phyloP scores from a whole-genome alignment of 768 basidiomycete species.

The Cystobasidium onofrii region DNA sequence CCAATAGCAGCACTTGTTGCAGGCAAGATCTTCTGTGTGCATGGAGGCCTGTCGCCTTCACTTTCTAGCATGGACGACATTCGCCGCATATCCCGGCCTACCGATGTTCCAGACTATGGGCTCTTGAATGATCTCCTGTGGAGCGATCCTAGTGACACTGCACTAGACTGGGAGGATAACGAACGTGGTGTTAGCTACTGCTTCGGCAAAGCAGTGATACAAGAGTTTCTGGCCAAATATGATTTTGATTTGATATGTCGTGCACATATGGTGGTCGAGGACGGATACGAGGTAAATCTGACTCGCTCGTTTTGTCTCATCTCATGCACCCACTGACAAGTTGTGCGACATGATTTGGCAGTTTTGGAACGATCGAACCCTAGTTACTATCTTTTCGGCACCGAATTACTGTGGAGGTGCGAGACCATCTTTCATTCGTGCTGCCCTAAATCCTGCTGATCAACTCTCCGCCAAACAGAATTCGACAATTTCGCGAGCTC shows the following conservation, averaged over 20 bases:
- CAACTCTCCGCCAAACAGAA: slow-evolving; percentile 52
- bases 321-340: too few species aligned
- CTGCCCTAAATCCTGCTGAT: too few species aligned
- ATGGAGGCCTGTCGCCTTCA: slow-evolving; percentile 79
- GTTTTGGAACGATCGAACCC: slow-evolving; percentile 97
- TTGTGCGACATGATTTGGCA: too few species aligned
- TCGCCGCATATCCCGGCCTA: slow-evolving; percentile 85
- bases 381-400: slow-evolving; percentile 97
- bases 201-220: slow-evolving; percentile 95
- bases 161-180: slow-evolving; percentile 98
- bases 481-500: slow-evolving; percentile 80
- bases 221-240: slow-evolving; percentile 65
- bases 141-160: slow-evolving; percentile 97
- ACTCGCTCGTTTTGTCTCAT: not conserved
- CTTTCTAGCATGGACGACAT: slow-evolving; percentile 97
- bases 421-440: too few species aligned
- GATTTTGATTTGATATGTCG: slow-evolving; percentile 99
- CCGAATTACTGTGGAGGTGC: slow-evolving; percentile 92
- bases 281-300: slow-evolving; percentile 43
- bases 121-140: slow-evolving; percentile 92
- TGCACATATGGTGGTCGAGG: slow-evolving; percentile 99
- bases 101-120: slow-evolving; percentile 97
- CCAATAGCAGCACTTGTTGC: slow-evolving; percentile 98
- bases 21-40: slow-evolving; percentile 98
- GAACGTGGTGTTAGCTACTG: slow-evolving; percentile 98